Conservation (phyloP, 2,329 filamentous ascomycete genomes). For the Ophiostoma himal-ulmi region DNA sequence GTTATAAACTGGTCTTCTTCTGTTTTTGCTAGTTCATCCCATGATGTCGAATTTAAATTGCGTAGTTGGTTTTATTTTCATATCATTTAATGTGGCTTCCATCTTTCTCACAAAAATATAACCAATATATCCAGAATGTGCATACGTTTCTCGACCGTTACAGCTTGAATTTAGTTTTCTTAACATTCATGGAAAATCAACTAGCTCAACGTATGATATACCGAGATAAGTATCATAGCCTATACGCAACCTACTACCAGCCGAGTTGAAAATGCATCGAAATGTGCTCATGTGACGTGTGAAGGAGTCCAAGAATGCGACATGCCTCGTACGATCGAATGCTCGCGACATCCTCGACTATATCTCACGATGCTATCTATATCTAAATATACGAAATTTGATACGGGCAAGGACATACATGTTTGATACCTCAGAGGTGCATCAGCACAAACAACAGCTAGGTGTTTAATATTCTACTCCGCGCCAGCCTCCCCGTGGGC, state of each 20-base stretch:
- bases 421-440: constrained; percentile 5
- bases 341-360: neutral
- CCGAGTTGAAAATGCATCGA: neutral
- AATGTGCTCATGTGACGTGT: neutral
- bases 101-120: no score
- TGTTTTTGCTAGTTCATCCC: no score
- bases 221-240: neutral
- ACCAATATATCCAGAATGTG: neutral
- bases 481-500: neutral
- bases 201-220: neutral
- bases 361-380: neutral
- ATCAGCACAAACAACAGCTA: neutral
- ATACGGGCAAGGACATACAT: neutral
- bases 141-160: neutral
- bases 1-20: no score
- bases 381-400: neutral
- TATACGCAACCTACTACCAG: neutral
- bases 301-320: neutral
- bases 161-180: neutral
- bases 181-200: neutral
- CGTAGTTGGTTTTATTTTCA: neutral
- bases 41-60: no score
- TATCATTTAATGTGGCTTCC: no score
- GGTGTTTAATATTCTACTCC: constrained; percentile 1
- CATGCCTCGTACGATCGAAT: neutral